Base-by-base conservation (phyloP, 1,284 basidiomycete genomes). In the Heterobasidion irregulare region DNA sequence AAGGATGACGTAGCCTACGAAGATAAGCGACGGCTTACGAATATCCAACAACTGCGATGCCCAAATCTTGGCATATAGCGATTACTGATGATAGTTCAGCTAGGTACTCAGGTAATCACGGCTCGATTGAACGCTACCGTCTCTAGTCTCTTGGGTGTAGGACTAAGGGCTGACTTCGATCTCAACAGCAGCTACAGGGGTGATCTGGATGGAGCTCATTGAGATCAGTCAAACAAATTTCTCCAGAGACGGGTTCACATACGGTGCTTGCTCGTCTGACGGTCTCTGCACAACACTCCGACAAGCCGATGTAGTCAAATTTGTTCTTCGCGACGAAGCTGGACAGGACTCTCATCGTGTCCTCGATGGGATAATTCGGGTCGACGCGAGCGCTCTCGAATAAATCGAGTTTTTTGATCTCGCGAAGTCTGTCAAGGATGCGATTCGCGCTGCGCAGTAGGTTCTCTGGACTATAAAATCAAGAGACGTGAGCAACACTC, bases 101-200 rank as follows among this genome's bases (percentile, higher is more conserved):
- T 41, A 12, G n/a, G 38, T n/a, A 10, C n/a, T 41, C 38, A 6
- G 38, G n/a, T 3, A 10, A 41, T 41, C 38, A 41, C 38, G 8
- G n/a, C 12, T n/a, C n/a, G 38, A 41, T 46, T 19, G 10, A 18
- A 26, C 38, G 26, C 7, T 15, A 72, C 72, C 72, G 60, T 72
- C 71, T 62, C 68, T 70, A 1, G 70, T 72, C 59, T 79, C 77
- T 35, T 76, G 68, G 53, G 77, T 76, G 56, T 75, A 75, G 4
- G 70, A 68, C 70, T 76, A 80, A 8, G 79, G 72, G 44, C 76
- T 79, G 38, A 80, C 67, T 61, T 82, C 80, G 50, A 79, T 77
- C 63, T 82, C 80, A 32, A 78, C 74, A 6, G 72, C 66, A n/a
- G 74, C 69, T 52, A 82, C 72, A 3, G 74, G 75, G 41, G 72